phyloP scores from a whole-genome alignment of 352 stramenopile species.

The Globisporangium camurandrum region DNA sequence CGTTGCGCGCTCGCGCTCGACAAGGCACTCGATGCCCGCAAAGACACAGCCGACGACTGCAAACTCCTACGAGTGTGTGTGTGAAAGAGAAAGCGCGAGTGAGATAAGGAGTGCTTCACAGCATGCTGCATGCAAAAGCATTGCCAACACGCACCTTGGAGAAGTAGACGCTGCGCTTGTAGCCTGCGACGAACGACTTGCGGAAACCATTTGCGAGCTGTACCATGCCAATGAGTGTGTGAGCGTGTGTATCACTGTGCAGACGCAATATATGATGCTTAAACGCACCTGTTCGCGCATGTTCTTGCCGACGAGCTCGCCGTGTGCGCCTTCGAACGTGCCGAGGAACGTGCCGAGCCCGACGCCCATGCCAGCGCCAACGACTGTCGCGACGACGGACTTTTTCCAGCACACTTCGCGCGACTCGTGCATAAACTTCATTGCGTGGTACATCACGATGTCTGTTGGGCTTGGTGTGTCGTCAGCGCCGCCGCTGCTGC shows the following conservation, averaged over 20 bases:
- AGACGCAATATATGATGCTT: too few species aligned
- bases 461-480: slow-evolving; percentile 21
- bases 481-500: too few species aligned
- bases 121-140: not conserved
- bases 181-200: slow-evolving; percentile 73
- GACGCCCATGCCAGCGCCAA: slow-evolving; percentile 68
- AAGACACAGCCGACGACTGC: slow-evolving; percentile 75
- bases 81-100: not conserved
- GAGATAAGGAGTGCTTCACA: not conserved
- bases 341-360: slow-evolving; percentile 80
- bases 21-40: slow-evolving; percentile 71
- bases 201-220: slow-evolving; percentile 82
- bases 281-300: slow-evolving; percentile 75
- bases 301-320: slow-evolving; percentile 74
- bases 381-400: slow-evolving; percentile 65
- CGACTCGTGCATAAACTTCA: slow-evolving; percentile 76
- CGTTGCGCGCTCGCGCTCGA: slow-evolving; percentile 71
- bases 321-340: slow-evolving; percentile 83
- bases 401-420: slow-evolving; percentile 82
- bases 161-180: slow-evolving; percentile 82
- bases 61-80: slow-evolving; percentile 56
- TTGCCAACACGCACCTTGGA: slow-evolving; percentile 60
- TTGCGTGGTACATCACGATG: slow-evolving; percentile 29
- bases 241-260: not conserved
- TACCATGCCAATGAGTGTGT: not conserved